Conservation (phyloP, 352 stramenopile species). For the Globisporangium sylvaticum region DNA sequence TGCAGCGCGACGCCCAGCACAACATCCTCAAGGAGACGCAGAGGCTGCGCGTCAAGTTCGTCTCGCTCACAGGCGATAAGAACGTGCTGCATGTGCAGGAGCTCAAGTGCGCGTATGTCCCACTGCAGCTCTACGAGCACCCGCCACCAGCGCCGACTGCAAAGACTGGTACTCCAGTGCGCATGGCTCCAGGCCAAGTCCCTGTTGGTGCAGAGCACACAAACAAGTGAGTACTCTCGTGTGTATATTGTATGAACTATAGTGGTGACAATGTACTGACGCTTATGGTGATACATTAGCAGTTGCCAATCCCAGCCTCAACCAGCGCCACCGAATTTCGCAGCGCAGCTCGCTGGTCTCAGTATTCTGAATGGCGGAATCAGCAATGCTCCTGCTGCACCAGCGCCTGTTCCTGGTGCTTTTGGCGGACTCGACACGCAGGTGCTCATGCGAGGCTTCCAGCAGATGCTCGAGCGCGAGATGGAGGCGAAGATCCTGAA, state of each 20-base stretch:
- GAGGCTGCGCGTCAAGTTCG: constrained; percentile 60
- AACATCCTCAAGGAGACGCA: constrained; percentile 56
- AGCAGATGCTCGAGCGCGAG: constrained; percentile 59
- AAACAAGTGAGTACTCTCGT: neutral
- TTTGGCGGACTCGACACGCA: constrained; percentile 30
- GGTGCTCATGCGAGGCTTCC: constrained; percentile 40
- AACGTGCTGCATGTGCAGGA: constrained; percentile 29
- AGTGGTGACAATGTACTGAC: neutral
- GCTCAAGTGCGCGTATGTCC: constrained; percentile 41
- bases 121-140: constrained; percentile 18
- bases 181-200: neutral
- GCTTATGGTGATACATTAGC: neutral
- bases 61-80: constrained; percentile 66
- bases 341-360: constrained; percentile 9
- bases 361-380: neutral
- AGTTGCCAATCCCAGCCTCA: neutral
- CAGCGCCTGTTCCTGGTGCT: neutral
- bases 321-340: neutral
- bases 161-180: constrained; percentile 4
- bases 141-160: constrained; percentile 5
- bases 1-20: constrained; percentile 36
- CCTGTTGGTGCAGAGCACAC: constrained; percentile 6
- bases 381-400: neutral
- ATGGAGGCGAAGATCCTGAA: constrained; percentile 64
- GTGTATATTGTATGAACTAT: neutral